Evolutionary conservation across 1,284 basidiomycete genomes (phyloP), one percentile per base, ranked within the genome.

Genomic region (Apiotrichum montevideense): DNA sequence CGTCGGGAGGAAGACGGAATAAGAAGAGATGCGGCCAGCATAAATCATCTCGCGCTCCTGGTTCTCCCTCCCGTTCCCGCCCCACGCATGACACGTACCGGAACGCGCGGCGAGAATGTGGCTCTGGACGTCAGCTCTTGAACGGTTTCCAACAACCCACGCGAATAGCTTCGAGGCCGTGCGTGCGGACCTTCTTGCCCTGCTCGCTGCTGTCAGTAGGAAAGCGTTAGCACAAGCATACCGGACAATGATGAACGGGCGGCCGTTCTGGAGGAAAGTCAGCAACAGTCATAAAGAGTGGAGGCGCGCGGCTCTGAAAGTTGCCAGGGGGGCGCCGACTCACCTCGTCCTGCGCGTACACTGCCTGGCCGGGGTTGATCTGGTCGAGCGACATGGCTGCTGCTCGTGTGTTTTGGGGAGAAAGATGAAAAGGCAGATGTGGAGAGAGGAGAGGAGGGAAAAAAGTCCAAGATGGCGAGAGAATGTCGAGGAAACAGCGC

Each of bases 161-260:
- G 82, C 97, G 95, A 81, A 98, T 97, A 63, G 95, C 95, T 77
- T 96, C 90, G 63, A 89, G 78, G 57, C 96, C 96, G 80, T 98
- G 93, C 45, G 84, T 87, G 71, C 95, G 85, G 21, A 92, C 97
- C 83, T 96, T 98, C 79, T 80, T 97, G 59, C 83, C 87, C 78
- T 98, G 95, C 72, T 98, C 95, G 48, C 93, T 74, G 52, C 11
- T 4, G 21, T 60, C 54, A 51, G 63, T 35, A 59, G 55, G 11
- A n/a, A 21, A 32, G 34, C 39, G 33, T 41, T 10, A 21, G 34
- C 13, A 15, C 14, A 37, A 15, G 45, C 70, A 15, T 54, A 75
- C 73, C 75, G 85, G 59, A 97, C 83, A 76, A 98, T 95, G 76
- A 98, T 97, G 78, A 98, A 98, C 33, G 95, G 95, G 49, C 93